A percentile compares a stretch with the other conserved stretches of the same genome.
These are phyloP conservation scores for Gracilaria gracilis DNA, from an alignment of 23 red algal species.

Conservation along the genomic window DNA sequence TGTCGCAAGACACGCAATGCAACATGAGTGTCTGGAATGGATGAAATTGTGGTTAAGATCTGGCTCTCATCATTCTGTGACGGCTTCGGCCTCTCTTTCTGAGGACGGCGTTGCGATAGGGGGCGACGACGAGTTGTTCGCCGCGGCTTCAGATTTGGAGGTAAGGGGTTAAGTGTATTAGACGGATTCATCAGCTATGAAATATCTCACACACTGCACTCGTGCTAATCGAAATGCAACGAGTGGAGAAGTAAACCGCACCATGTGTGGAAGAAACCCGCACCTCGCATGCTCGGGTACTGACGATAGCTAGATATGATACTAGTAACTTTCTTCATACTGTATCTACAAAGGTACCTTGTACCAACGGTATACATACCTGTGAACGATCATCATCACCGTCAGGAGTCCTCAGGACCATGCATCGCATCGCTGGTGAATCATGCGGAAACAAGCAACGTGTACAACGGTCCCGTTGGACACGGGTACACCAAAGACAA, in stretches of 20 bases:
- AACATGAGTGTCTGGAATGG: constrained; percentile 41
- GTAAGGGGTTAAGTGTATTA: constrained; percentile 7
- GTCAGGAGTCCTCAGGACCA: too few relatives aligned
- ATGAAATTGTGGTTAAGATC: constrained; percentile 18
- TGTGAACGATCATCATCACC: too few relatives aligned
- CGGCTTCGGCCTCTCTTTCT: neutral
- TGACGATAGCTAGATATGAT: too few relatives aligned
- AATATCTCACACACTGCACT: neutral
- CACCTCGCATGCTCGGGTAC: too few relatives aligned
- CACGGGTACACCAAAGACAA: too few relatives aligned
- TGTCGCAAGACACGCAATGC: constrained; percentile 32
- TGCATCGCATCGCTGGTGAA: too few relatives aligned
- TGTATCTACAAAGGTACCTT: too few relatives aligned
- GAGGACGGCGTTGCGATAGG: neutral
- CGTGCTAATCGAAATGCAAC: too few relatives aligned
- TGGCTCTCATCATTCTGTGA: constrained; percentile 12
- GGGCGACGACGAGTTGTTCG: constrained; percentile 13
- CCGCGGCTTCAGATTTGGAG: neutral
- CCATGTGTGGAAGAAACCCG: neutral
- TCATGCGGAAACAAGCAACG: too few relatives aligned
- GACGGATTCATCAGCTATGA: neutral
- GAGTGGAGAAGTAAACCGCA: neutral
- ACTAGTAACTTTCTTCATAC: too few relatives aligned
- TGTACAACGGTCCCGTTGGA: too few relatives aligned
- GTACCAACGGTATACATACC: too few relatives aligned